Evolutionary conservation across 371 early-diverging fungal genomes (phyloP), one percentile per base, ranked within the genome.

Genomic region (Mucor indicus): DNA sequence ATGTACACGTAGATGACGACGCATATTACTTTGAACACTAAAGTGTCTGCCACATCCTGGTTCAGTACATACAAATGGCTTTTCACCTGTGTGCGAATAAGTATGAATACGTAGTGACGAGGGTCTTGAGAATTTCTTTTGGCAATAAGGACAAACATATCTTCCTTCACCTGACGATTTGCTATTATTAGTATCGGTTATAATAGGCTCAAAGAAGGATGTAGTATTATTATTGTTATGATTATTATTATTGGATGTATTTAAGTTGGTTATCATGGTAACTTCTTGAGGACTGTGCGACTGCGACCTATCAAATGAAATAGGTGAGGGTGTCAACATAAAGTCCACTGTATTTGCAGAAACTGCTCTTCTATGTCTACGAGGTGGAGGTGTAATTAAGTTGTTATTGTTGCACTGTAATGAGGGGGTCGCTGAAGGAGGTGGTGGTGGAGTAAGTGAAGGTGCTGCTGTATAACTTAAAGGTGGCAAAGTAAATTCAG

Each of bases 61-160:
- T 17, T 71, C 75, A 0, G 65, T 61, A 54, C 90, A 90, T 22
- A 69, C 75, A 63, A 81, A 83, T 1, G 90, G 90, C 42, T 83
- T 81, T 48, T 89, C 89, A 7, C 89, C 88, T 1, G 90, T 88
- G 48, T 90, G 90, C 4, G 86, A 81, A 50, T 81, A 75, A 35
- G 81, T 80, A 57, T 89, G 89, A 24, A 86, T 86, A 5, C 73
- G 65, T 6, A 86, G 57, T 5, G 85, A 80, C 7, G 84, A 83
- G 3, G 91, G 91, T 32, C 91, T 79, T 23, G 85, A 75, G 52
- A 91, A 91, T 21, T 70, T 60, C 45, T 89, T 89, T 9, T 69
- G 64, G 52, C 91, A 91, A 19, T 64, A 67, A 8, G 61, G 64
- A 55, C 93, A 92, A 42, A 67, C 71, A 56, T 90, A 90, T 30